phyloP scores from a whole-genome alignment of 179 eudicot genomes.

The Silene vulgaris region DNA sequence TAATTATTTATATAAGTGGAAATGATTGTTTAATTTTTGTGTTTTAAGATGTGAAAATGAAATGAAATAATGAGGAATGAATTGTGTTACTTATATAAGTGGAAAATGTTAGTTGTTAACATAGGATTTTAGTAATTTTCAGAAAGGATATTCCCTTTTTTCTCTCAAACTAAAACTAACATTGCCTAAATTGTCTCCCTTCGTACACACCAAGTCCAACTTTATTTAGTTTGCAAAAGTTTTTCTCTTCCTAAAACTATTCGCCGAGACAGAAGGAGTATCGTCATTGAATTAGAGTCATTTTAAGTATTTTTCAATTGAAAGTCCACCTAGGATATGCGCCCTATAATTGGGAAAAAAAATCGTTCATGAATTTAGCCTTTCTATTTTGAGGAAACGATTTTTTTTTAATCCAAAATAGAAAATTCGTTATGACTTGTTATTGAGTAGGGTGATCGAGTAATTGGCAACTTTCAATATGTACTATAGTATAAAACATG shows the following conservation, averaged over 20 bases:
- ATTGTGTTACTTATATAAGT: constrained; percentile 9
- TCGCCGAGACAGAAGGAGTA: too few species aligned
- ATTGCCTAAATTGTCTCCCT: neutral
- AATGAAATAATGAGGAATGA: neutral
- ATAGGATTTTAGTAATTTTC: neutral
- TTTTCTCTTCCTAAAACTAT: neutral
- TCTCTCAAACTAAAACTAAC: neutral
- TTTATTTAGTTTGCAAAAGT: neutral
- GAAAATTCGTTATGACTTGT: too few species aligned
- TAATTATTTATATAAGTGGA: too few species aligned
- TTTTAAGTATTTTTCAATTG: too few species aligned
- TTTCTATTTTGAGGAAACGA: too few species aligned
- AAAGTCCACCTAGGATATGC: too few species aligned
- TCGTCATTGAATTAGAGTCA: neutral
- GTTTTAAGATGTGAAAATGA: neutral
- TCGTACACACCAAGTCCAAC: neutral
- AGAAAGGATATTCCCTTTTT: constrained; percentile 21
- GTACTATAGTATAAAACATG: too few species aligned
- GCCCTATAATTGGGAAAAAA: too few species aligned
- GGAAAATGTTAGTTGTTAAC: neutral
- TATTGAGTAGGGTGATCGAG: too few species aligned
- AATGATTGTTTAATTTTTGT: neutral
- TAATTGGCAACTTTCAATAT: too few species aligned
- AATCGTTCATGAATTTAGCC: too few species aligned
- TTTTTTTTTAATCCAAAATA: too few species aligned